phyloP scores from a whole-genome alignment of 306 rosid species.

The Trifolium repens region DNA sequence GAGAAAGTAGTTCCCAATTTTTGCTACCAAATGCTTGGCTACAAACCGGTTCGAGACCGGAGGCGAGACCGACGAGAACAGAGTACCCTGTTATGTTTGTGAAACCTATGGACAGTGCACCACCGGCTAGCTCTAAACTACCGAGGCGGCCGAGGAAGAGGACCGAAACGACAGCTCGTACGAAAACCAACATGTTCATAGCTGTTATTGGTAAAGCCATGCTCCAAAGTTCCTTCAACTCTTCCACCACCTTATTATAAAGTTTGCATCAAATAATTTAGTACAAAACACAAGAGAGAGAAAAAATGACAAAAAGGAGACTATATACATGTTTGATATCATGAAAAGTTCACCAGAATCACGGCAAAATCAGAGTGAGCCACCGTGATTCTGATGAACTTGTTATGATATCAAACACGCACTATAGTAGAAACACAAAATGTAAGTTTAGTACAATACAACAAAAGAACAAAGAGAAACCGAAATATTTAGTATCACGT shows the following conservation, averaged over 20 bases:
- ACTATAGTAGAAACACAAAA: no score
- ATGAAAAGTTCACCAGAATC: no score
- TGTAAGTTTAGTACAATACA: no score
- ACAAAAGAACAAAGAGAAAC: no score
- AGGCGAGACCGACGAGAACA: conserved; percentile 80
- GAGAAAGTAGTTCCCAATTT: conserved; percentile 74
- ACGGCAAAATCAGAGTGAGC: neutral
- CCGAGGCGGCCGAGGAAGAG: conserved; percentile 82
- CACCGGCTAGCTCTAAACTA: conserved; percentile 92
- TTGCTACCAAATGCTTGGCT: conserved; percentile 86
- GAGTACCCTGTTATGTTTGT: conserved; percentile 99
- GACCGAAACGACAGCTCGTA: conserved; percentile 77
- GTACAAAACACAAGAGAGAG: neutral
- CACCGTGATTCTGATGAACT: neutral
- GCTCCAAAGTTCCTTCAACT: conserved; percentile 76
- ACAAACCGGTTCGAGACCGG: conserved; percentile 94
- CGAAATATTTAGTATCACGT: no score
- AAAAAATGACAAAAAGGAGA: no score
- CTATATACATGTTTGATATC: no score
- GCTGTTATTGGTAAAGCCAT: conserved; percentile 82
- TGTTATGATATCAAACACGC: no score
- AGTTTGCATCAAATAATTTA: neutral
- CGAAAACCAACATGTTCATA: conserved; percentile 72
- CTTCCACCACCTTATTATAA: conserved; percentile 58
- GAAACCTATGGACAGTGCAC: conserved; percentile 92